Base-by-base conservation (phyloP, 805 yeast genomes). In the Millerago galiae region DNA sequence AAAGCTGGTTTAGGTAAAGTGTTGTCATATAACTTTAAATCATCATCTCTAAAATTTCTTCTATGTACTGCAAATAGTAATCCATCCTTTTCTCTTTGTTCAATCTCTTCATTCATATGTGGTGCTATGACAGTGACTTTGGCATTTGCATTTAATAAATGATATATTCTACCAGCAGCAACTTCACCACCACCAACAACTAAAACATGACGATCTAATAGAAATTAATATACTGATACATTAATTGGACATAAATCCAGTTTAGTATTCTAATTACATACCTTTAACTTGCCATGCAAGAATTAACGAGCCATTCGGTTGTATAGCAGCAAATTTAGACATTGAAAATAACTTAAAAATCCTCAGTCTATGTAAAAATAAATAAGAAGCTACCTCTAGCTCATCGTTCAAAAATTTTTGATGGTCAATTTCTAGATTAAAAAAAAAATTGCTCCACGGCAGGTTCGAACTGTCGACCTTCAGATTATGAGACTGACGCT, bases 151-250 rank as follows among this genome's bases (percentile, higher is more conserved):
- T 74, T 73, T 4, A 84, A 58, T 16, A 86, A 66, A 54, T 83
- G 86, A 41, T 72, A 67, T 3, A 85, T 77, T 40, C 95, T 63
- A 14, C 87, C 74, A 10, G 79, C 66, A 0, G 89, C 95, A 8
- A 86, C 95, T 37, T 78, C 83, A 10, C 87, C 86, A 7, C 83
- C 88, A 0, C 95, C 95, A 33, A 85, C 75, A 1, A 85, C 83
- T 9, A 85, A 66, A 13, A 83, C 85, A 50, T 75, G 85, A 37
- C 71, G 71, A 48, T 71, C 73, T 18, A 12, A 13, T 47, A 42
- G 41, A 41, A 47, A 21, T 42, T 32, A 30, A 17, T 8, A 21
- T 28, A 8, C 46, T 35, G 27, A 50, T 48, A 37, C 7, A 7
- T 21, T 21, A 5, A 21, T 5, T 7, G 13, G n/a, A 8, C 13